Conservation (phyloP, 2,329 filamentous ascomycete species). For the Diaporthe caulivora region DNA sequence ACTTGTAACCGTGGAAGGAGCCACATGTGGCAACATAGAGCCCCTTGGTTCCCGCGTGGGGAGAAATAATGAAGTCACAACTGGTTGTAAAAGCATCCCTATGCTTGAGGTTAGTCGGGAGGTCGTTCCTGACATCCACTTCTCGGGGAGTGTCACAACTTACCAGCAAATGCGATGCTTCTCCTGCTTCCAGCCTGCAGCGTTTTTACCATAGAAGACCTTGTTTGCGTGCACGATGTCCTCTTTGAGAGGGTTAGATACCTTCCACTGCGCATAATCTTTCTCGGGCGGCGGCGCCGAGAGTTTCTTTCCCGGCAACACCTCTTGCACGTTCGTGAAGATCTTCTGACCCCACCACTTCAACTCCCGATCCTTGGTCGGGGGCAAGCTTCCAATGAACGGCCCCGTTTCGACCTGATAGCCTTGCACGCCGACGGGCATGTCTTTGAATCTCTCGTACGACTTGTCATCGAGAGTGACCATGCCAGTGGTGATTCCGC, state of each 20-base stretch:
- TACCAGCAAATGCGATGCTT: conserved; percentile 77
- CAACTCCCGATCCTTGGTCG: conserved; percentile 61
- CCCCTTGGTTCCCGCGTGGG: conserved; percentile 62
- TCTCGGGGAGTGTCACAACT: conserved; percentile 43
- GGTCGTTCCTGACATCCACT: background rate
- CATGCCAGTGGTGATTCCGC: conserved; percentile 70
- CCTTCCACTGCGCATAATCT: conserved; percentile 75
- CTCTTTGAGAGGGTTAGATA: conserved; percentile 65
- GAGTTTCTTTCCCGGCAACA: conserved; percentile 64
- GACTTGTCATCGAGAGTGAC: conserved; percentile 63
- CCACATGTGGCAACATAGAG: conserved; percentile 74
- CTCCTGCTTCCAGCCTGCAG: conserved; percentile 68
- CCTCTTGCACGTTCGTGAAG: conserved; percentile 67
- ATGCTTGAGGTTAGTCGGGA: background rate
- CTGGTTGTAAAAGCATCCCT: conserved; percentile 76
- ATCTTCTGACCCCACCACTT: conserved; percentile 75
- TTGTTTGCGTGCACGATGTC: conserved; percentile 69
- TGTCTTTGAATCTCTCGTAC: conserved; percentile 57
- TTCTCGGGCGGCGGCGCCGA: conserved; percentile 67
- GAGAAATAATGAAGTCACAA: conserved; percentile 73
- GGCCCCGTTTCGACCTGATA: conserved; percentile 54
- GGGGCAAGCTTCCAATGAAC: conserved; percentile 70
- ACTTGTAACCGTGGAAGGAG: conserved; percentile 77
- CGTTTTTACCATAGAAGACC: conserved; percentile 70
- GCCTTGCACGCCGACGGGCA: conserved; percentile 63